Base-by-base conservation (phyloP, 139 green algal species). In the Tetradesmus obliquus region DNA sequence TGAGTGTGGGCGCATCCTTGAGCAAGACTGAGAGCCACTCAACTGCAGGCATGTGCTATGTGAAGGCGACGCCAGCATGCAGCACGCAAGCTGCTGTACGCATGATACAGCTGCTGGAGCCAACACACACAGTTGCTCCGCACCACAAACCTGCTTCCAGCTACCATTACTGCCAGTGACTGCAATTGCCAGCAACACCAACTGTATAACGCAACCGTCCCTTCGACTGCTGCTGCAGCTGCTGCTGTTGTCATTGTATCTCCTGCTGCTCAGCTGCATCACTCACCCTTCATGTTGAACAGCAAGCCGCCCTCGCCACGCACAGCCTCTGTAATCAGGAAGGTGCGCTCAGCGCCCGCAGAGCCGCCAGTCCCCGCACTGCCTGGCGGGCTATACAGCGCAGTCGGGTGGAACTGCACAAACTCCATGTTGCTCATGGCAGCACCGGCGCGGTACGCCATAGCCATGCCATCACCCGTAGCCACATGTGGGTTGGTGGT, bases 341-440 rank as follows among this genome's bases (percentile, higher is more conserved):
- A 99, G 53, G 95, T 96, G 69, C 95, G 96, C 54, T 93, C 95
- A 17, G 24, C 79, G 57, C 17, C 72, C 0, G 88, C 32, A n/a
- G 91, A 88, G 45, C 62, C 80, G 15, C 15, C 86, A 7, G 15
- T 62, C 51, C 54, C 19, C 4, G n/a, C 57, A n/a, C 88, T 53
- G 62, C 58, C n/a, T 12, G 62, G 20, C 17, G 85, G 69, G 32
- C 88, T 79, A 82, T 95, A 98, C 5, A 99, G 94, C 3, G 95
- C 95, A 13, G 98, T 99, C 3, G 98, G 98, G 95, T 99, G 98
- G 95, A 99, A 99, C 96, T 99, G 98, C 32, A 99, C 94, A 94
- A 99, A 99, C 93, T 99, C 98, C 97, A 99, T 99, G 96, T 99
- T 99, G 55, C 94, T 95, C 9, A 99, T 93, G 15, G 88, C 87